phyloP scores from a whole-genome alignment of 2,329 filamentous ascomycete genomes.

The Cercospora sp. region DNA sequence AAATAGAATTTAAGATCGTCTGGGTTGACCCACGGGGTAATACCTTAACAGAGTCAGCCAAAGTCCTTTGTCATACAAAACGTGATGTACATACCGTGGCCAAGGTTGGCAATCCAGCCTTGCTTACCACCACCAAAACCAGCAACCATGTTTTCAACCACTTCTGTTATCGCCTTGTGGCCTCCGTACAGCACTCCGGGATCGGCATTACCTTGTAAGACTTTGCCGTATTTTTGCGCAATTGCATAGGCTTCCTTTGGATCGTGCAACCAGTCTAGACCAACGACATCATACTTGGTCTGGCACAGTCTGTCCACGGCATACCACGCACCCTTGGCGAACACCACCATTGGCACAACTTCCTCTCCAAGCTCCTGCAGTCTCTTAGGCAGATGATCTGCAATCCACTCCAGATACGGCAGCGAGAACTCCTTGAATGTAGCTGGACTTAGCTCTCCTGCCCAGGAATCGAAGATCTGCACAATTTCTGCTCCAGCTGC shows the following conservation, averaged over 20 bases:
- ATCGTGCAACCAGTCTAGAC: conserved; percentile 92
- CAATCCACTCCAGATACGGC: conserved; percentile 83
- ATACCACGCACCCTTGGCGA: conserved; percentile 97
- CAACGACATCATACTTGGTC: conserved; percentile 88
- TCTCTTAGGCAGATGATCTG: conserved; percentile 72
- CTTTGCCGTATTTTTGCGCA: conserved; percentile 68
- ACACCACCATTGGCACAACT: conserved; percentile 92
- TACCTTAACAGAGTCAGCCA: conserved; percentile 56
- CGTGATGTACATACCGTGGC: conserved; percentile 68
- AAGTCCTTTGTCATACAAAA: background rate
- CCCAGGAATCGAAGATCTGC: conserved; percentile 98
- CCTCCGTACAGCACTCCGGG: conserved; percentile 90
- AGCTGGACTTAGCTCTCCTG: conserved; percentile 82
- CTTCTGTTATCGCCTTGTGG: conserved; percentile 74
- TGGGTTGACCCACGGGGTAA: conserved; percentile 92
- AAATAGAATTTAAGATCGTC: conserved; percentile 94
- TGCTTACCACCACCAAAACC: conserved; percentile 82
- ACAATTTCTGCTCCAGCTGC: conserved; percentile 90
- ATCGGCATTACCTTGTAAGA: conserved; percentile 93
- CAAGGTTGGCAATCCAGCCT: conserved; percentile 96
- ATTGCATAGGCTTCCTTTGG: conserved; percentile 79
- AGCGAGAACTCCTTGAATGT: conserved; percentile 83
- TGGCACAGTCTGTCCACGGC: conserved; percentile 84
- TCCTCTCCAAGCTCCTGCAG: conserved; percentile 74
- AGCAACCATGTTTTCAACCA: conserved; percentile 80